Conservation (phyloP, 1,284 basidiomycete genomes). For the Boletus semigastroideus region DNA sequence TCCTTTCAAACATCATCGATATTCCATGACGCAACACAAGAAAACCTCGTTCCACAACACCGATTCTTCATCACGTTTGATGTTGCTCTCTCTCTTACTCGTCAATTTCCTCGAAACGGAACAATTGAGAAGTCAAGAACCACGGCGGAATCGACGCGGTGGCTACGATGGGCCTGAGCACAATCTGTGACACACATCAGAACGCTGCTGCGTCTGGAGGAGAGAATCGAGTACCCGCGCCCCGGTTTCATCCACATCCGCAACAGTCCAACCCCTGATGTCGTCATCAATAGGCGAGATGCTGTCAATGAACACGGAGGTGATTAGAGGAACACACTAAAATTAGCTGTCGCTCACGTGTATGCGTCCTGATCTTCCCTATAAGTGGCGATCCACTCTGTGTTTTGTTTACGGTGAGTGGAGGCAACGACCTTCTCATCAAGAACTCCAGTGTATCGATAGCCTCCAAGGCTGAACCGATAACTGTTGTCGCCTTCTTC, state of each 20-base stretch:
- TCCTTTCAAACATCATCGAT: neutral
- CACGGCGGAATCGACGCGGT: neutral
- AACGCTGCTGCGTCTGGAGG: neutral
- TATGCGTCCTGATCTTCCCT: neutral
- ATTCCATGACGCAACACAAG: neutral
- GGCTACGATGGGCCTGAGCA: neutral
- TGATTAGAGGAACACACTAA: neutral
- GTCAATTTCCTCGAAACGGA: neutral
- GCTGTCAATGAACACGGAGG: neutral
- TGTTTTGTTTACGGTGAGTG: neutral
- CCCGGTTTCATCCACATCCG: neutral
- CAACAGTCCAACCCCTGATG: neutral
- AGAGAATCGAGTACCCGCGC: neutral
- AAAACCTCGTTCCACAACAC: neutral
- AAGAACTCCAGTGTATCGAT: neutral
- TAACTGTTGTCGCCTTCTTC: neutral
- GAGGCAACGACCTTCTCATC: neutral
- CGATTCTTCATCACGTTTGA: neutral
- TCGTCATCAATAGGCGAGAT: neutral
- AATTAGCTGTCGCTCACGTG: neutral
- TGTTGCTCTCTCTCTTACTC: neutral
- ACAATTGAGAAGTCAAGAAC: neutral
- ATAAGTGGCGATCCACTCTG: neutral
- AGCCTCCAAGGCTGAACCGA: neutral
- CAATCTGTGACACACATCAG: neutral